These are phyloP conservation scores for Deuterostichococcus epilithicus DNA, from an alignment of 139 green algal genomes.

Conservation along the genomic window DNA sequence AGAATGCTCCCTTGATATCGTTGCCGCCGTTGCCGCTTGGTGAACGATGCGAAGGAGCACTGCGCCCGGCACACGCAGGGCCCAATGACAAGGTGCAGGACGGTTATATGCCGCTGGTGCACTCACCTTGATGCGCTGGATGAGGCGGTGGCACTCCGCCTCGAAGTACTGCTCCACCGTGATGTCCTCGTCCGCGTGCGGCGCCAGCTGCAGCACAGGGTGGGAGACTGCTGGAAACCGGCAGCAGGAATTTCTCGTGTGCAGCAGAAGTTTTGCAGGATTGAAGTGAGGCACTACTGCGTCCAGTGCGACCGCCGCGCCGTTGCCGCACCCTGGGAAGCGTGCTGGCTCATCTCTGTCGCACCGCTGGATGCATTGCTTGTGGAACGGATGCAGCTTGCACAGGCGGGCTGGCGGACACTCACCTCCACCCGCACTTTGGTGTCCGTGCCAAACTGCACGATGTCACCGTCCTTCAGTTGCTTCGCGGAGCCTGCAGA, in stretches of 20 bases:
- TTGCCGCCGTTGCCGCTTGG: neutral
- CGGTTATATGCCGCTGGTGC: neutral
- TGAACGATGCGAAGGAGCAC: neutral
- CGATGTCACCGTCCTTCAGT: constrained; percentile 15
- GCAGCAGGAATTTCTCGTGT: no score
- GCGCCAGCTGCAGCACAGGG: constrained; percentile 3
- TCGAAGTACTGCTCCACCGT: constrained; percentile 35
- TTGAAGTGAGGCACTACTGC: no score
- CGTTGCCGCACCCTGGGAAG: no score
- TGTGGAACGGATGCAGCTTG: no score
- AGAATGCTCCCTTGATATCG: neutral
- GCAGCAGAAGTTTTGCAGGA: no score
- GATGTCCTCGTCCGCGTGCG: constrained; percentile 9
- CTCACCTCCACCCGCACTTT: constrained; percentile 21
- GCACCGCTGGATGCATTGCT: no score
- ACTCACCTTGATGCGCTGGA: constrained; percentile 22
- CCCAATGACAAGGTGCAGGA: neutral
- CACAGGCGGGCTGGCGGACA: no score
- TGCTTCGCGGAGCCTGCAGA: neutral
- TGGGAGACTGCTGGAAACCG: neutral
- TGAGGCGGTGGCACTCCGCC: constrained; percentile 14
- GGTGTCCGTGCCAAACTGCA: constrained; percentile 29
- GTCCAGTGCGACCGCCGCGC: no score
- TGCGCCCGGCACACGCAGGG: neutral
- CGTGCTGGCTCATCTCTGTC: no score